phyloP scores from a whole-genome alignment of 148 eudicot genomes.

The Vaccinium macrocarpon region DNA sequence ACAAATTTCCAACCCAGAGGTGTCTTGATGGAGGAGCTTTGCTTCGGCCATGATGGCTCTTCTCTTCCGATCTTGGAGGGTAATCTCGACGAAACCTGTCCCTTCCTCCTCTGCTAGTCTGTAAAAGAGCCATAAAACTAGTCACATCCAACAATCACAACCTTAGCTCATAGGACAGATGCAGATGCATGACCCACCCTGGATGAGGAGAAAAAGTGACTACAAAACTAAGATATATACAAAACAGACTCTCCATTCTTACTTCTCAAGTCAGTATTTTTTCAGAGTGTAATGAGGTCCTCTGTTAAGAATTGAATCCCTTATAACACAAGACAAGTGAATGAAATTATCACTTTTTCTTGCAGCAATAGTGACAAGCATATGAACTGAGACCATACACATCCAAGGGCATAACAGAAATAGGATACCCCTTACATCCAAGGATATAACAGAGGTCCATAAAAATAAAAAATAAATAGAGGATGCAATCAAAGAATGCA shows the following conservation, averaged over 20 bases:
- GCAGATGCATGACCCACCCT: neutral
- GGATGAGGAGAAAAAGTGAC: neutral
- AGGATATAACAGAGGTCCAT: neutral
- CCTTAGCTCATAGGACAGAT: neutral
- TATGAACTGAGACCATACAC: neutral
- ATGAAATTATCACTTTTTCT: neutral
- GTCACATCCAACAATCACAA: conserved; percentile 3
- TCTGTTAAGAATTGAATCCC: neutral
- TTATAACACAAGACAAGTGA: neutral
- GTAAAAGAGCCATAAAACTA: conserved; percentile 15
- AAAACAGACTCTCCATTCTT: neutral
- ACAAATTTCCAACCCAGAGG: conserved; percentile 78
- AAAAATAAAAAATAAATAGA: neutral
- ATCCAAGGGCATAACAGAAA: neutral
- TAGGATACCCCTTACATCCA: neutral
- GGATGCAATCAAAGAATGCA: neutral
- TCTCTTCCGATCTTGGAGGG: conserved; percentile 49
- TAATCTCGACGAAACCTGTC: conserved; percentile 54
- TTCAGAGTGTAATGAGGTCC: neutral
- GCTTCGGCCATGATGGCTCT: conserved; percentile 39
- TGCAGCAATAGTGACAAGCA: neutral
- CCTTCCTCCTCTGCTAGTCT: conserved; percentile 62
- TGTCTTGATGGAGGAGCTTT: conserved; percentile 71
- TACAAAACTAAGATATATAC: neutral
- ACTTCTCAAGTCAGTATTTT: neutral